phyloP scores from a whole-genome alignment of 495 filamentous ascomycete genomes.

The Bacidia rubella region DNA sequence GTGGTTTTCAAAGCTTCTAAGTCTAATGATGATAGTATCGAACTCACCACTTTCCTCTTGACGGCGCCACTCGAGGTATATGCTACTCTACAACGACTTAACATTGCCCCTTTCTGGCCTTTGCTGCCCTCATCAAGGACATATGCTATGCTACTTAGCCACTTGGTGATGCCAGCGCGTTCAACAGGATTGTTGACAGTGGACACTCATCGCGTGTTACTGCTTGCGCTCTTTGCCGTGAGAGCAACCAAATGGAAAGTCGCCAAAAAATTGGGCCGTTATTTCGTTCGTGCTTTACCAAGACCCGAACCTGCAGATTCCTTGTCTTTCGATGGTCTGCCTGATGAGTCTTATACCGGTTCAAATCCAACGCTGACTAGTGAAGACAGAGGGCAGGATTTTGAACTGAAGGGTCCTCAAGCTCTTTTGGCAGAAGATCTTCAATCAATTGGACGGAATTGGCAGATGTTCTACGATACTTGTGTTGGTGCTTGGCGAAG shows the following conservation, averaged over 20 bases:
- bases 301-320: no score
- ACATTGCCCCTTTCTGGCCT: slow-evolving; percentile 22
- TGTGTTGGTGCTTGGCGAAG: neutral
- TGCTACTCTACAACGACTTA: slow-evolving; percentile 35
- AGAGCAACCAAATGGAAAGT: no score
- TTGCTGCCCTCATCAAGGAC: slow-evolving; percentile 20
- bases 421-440: slow-evolving; percentile 12
- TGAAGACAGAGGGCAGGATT: no score
- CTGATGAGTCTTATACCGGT: no score
- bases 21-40: slow-evolving; percentile 7
- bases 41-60: slow-evolving; percentile 22
- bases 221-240: no score
- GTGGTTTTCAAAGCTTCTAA: no score
- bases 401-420: neutral
- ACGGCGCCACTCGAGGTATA: slow-evolving; percentile 36
- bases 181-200: no score
- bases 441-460: slow-evolving; percentile 10
- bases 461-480: slow-evolving; percentile 4
- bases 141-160: slow-evolving; percentile 27
- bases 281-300: no score
- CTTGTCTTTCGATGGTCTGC: no score
- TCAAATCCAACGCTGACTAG: slow-evolving; percentile 27
- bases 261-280: no score
- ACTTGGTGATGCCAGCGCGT: neutral
- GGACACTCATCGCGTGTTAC: no score